Conservation (phyloP, 805 yeast species). For the Starmerella sirachaensis region DNA sequence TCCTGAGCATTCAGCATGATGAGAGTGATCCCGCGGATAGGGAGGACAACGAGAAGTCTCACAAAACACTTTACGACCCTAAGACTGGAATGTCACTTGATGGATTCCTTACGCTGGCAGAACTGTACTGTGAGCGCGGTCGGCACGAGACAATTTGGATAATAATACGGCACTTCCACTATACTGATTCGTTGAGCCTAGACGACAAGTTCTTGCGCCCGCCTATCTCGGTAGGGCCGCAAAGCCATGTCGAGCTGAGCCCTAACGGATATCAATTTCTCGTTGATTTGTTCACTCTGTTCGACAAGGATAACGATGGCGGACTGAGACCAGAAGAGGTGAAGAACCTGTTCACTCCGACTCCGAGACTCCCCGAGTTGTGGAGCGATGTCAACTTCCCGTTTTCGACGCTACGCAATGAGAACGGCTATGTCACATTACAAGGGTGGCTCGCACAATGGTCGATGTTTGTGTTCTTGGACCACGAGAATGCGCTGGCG, state of each 20-base stretch:
- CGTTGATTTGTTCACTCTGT: conserved; percentile 76
- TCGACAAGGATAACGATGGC: conserved; percentile 94
- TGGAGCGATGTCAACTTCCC: conserved; percentile 89
- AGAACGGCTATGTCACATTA: conserved; percentile 74
- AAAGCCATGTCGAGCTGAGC: conserved; percentile 77
- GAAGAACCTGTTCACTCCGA: conserved; percentile 59
- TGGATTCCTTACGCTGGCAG: conserved; percentile 70
- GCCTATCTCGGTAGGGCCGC: conserved; percentile 55
- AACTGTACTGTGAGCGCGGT: conserved; percentile 77
- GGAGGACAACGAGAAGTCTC: conserved; percentile 10
- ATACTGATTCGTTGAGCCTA: conserved; percentile 81
- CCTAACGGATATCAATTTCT: conserved; percentile 86
- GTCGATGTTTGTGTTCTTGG: conserved; percentile 90
- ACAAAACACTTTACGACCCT: not conserved
- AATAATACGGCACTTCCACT: conserved; percentile 71
- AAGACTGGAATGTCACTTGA: conserved; percentile 49
- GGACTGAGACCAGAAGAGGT: conserved; percentile 73
- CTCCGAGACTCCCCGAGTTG: conserved; percentile 81
- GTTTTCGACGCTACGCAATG: conserved; percentile 74
- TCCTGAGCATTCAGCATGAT: conserved; percentile 29
- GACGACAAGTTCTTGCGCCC: conserved; percentile 75
- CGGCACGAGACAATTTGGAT: conserved; percentile 98
- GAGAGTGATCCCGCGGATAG: not conserved
- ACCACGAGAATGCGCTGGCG: conserved; percentile 70
- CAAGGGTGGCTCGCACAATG: conserved; percentile 99